These are phyloP conservation scores for Ustilago tritici DNA, from an alignment of 1,284 basidiomycete genomes.

Conservation along the genomic window DNA sequence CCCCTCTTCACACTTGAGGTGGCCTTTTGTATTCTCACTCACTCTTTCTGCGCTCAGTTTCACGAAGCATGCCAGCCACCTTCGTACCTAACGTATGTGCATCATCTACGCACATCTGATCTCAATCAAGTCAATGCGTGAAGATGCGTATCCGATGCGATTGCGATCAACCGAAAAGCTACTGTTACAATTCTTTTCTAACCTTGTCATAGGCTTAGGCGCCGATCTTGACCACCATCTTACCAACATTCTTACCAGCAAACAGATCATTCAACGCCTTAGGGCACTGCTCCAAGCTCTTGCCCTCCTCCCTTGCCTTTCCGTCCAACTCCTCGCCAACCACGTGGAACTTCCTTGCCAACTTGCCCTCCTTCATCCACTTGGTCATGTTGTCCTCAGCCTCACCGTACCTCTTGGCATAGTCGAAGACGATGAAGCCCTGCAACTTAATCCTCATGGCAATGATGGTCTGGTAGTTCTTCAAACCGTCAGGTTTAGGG, in stretches of 20 bases:
- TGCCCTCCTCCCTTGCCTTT: slow-evolving; percentile 18
- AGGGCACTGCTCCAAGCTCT: slow-evolving; percentile 42
- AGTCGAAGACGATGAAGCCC: slow-evolving; percentile 75
- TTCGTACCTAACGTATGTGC: neutral
- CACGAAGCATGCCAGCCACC: neutral
- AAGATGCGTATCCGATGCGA: slow-evolving; percentile 3
- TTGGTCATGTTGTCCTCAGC: slow-evolving; percentile 72
- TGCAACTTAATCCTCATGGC: slow-evolving; percentile 80
- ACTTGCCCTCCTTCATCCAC: slow-evolving; percentile 76
- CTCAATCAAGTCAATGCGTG: neutral
- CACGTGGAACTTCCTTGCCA: slow-evolving; percentile 76
- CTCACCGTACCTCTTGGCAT: slow-evolving; percentile 39
- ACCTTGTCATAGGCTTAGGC: slow-evolving; percentile 9
- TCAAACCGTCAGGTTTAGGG: slow-evolving; percentile 67
- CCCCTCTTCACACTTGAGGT: neutral
- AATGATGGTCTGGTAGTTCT: slow-evolving; percentile 75
- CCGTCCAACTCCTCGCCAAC: slow-evolving; percentile 45
- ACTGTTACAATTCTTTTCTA: neutral
- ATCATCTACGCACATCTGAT: neutral
- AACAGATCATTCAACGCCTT: slow-evolving; percentile 55
- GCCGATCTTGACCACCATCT: slow-evolving; percentile 57
- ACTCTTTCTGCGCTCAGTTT: neutral
- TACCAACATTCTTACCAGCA: slow-evolving; percentile 57
- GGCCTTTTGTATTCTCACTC: slow-evolving; percentile 6
- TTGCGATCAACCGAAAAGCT: neutral